These are phyloP conservation scores for Sphagnum contortum DNA, from an alignment of 225 moss, liverwort and hornwort genomes.

Conservation along the genomic window DNA sequence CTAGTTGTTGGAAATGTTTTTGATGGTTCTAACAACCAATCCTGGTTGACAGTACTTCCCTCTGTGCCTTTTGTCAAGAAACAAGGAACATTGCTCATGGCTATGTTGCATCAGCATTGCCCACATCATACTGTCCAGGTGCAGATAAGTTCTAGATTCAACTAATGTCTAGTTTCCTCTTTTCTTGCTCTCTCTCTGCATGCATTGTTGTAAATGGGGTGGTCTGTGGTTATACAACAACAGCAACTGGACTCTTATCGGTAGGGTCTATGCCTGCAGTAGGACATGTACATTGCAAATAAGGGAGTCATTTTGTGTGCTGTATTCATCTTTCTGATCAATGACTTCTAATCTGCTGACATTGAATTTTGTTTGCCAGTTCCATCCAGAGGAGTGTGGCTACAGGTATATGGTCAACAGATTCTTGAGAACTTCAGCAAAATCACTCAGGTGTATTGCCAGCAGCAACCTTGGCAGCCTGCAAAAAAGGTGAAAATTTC, in stretches of 20 bases:
- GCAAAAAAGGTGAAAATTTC: conserved; percentile 20
- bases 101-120: conserved; percentile 64
- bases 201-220: too few relatives aligned
- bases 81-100: conserved; percentile 69
- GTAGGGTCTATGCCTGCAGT: too few relatives aligned
- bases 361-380: conserved; percentile 23
- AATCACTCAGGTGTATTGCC: conserved; percentile 70
- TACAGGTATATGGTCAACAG: conserved; percentile 71
- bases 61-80: conserved; percentile 21
- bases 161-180: neutral
- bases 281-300: too few relatives aligned
- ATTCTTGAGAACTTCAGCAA: conserved; percentile 79
- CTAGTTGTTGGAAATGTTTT: neutral
- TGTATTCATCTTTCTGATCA: neutral
- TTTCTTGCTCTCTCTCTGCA: neutral
- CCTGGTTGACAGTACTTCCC: conserved; percentile 27
- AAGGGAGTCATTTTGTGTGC: neutral
- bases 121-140: conserved; percentile 99
- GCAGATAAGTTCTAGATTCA: neutral
- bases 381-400: conserved; percentile 98
- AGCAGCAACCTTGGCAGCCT: conserved; percentile 42
- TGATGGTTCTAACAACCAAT: conserved; percentile 2
- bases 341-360: neutral
- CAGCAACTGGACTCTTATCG: too few relatives aligned
- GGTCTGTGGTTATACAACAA: too few relatives aligned